These are phyloP conservation scores for Wickerhamiella spandovensis DNA, from an alignment of 805 yeast genomes.

Conservation along the genomic window DNA sequence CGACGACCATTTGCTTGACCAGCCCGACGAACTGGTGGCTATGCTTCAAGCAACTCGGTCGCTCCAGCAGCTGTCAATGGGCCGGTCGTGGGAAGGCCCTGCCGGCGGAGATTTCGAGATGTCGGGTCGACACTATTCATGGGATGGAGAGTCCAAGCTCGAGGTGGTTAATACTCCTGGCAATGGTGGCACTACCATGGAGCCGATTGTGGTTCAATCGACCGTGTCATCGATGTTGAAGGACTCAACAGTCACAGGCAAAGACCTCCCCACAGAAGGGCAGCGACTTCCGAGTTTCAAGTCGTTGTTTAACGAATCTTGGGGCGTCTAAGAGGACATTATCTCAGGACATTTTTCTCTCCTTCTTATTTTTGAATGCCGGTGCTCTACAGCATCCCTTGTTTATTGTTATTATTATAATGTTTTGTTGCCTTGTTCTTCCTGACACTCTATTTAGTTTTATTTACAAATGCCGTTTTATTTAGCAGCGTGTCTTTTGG, in stretches of 20 bases:
- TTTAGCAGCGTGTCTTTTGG: too few species aligned
- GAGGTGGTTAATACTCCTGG: conserved; percentile 6
- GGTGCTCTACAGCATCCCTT: not conserved
- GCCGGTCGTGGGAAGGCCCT: conserved; percentile 12
- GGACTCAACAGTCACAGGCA: not conserved
- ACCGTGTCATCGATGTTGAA: not conserved
- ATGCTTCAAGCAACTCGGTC: conserved; percentile 31
- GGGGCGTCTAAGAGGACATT: not conserved
- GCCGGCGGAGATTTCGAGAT: conserved; percentile 27
- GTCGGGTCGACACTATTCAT: conserved; percentile 27
- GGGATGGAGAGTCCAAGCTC: conserved; percentile 28
- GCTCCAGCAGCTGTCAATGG: conserved; percentile 28
- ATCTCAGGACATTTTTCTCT: not conserved
- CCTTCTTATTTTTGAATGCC: not conserved
- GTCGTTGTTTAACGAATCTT: not conserved
- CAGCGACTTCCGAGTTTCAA: not conserved
- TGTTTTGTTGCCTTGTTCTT: not conserved
- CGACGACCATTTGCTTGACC: conserved; percentile 14
- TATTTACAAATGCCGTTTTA: not conserved
- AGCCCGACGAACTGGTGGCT: conserved; percentile 26
- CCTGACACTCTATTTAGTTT: not conserved
- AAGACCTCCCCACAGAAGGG: not conserved
- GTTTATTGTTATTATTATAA: not conserved
- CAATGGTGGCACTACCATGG: not conserved
- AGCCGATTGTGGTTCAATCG: not conserved